Evolutionary conservation across 345 rosid species (phyloP).

Genomic region (Citrus reticulata): DNA sequence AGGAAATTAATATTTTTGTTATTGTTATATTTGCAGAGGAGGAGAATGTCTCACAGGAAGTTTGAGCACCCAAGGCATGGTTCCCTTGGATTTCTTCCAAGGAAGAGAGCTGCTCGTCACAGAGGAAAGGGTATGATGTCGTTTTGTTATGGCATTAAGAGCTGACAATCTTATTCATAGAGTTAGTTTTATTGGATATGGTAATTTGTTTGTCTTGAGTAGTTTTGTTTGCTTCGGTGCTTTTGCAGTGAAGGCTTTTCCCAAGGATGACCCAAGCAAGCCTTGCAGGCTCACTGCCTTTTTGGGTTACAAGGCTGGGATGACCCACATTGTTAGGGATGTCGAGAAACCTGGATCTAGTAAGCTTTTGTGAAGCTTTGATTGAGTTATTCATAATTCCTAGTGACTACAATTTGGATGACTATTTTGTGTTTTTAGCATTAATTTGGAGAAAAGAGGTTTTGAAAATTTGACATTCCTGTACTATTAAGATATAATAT

Average conservation of each 20-base stretch:
- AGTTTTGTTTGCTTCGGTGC: neutral
- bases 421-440: neutral
- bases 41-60: conserved; percentile 84
- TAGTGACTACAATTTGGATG: neutral
- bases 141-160: neutral
- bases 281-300: conserved; percentile 85
- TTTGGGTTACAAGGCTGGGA: conserved; percentile 89
- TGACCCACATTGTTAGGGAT: conserved; percentile 91
- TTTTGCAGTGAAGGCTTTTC: conserved; percentile 81
- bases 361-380: conserved; percentile 22
- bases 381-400: neutral
- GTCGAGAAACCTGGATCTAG: conserved; percentile 92
- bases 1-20: neutral
- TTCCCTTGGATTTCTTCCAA: conserved; percentile 87
- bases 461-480: no score
- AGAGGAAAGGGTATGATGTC: conserved; percentile 61
- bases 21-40: neutral
- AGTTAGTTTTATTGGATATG: neutral
- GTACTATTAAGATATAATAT: neutral
- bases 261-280: conserved; percentile 76
- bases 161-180: neutral
- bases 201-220: neutral
- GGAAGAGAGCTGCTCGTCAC: conserved; percentile 85
- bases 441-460: no score
- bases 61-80: conserved; percentile 97